phyloP scores from a whole-genome alignment of 1,284 basidiomycete genomes.

The Ustilago loliicola region DNA sequence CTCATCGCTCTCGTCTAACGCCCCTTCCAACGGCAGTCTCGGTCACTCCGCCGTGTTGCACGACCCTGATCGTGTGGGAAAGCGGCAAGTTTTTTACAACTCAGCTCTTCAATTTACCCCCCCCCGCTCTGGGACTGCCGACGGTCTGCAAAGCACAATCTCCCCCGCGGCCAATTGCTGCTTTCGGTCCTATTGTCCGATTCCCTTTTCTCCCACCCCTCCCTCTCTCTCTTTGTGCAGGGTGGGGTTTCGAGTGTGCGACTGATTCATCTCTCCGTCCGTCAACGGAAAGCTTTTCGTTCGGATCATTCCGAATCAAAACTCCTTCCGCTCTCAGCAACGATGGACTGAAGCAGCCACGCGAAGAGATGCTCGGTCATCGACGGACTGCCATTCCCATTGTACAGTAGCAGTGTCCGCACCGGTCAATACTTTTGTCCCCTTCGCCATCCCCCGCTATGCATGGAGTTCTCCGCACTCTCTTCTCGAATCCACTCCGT shows the following conservation, averaged over 20 bases:
- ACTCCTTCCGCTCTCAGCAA: neutral
- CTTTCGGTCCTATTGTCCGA: neutral
- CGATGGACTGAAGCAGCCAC: neutral
- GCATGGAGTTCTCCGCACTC: conserved; percentile 5
- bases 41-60: neutral
- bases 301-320: conserved; percentile 2
- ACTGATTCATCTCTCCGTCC: neutral
- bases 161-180: neutral
- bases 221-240: neutral
- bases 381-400: no score
- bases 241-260: neutral
- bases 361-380: neutral
- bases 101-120: neutral
- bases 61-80: neutral
- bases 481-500: neutral
- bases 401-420: neutral
- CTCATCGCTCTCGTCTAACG: neutral
- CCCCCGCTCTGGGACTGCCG: neutral
- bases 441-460: neutral
- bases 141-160: neutral
- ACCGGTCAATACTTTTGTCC: neutral
- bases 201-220: neutral
- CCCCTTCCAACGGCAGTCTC: neutral
- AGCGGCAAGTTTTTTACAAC: neutral
- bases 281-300: no score